phyloP scores from a whole-genome alignment of 1,284 basidiomycete species.

The Fereydounia khargensis region DNA sequence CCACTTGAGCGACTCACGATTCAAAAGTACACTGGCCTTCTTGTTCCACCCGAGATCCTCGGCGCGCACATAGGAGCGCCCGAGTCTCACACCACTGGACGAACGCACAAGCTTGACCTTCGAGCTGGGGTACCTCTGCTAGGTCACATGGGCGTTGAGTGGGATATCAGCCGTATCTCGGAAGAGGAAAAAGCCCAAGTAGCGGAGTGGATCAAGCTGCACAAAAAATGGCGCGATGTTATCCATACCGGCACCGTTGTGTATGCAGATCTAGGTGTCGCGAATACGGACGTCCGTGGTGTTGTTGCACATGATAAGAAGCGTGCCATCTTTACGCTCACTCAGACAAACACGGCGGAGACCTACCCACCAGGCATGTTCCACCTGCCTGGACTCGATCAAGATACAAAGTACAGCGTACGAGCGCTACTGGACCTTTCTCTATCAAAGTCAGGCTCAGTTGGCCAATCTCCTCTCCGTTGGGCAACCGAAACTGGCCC shows the following conservation, averaged over 20 bases:
- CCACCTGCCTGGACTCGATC: too few relatives aligned
- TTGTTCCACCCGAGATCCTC: not conserved
- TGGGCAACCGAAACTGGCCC: too few relatives aligned
- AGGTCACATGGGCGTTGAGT: constrained; percentile 2
- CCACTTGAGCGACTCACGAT: constrained; percentile 2
- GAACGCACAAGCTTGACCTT: not conserved
- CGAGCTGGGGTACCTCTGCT: not conserved
- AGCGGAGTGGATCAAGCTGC: constrained; percentile 1
- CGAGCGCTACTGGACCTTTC: too few relatives aligned
- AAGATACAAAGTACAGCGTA: too few relatives aligned
- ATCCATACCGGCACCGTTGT: constrained; percentile 1
- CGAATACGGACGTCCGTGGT: not conserved
- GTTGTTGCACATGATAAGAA: not conserved
- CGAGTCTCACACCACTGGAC: constrained; percentile 1
- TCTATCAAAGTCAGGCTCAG: too few relatives aligned
- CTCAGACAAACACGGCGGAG: too few relatives aligned
- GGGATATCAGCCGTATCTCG: not conserved
- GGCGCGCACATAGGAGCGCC: not conserved
- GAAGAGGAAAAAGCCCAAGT: not conserved
- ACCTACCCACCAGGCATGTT: too few relatives aligned
- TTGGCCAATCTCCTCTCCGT: too few relatives aligned
- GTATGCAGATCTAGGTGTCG: not conserved
- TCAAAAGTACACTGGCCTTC: not conserved
- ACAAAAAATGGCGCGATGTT: constrained; percentile 5
- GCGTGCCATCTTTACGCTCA: constrained; percentile 1